A percentile compares a stretch with the other conserved stretches of the same genome.
Conservation (phyloP, 768 basidiomycete species). For the Podaxis sp. region DNA sequence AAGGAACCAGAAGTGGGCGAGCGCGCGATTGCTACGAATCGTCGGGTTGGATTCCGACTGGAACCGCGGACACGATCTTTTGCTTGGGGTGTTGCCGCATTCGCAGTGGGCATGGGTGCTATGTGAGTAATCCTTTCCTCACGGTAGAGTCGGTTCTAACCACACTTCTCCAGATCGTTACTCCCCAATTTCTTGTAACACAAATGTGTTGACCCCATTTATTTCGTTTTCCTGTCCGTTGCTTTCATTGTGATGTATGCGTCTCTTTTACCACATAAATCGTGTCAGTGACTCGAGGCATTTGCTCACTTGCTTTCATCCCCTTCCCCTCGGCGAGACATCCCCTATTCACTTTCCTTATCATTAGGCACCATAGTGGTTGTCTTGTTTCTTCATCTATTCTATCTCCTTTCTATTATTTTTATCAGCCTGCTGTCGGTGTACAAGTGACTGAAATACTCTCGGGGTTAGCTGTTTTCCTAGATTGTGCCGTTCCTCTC, state of each 20-base stretch:
- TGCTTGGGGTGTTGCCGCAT: constrained; percentile 83
- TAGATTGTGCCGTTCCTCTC: not conserved
- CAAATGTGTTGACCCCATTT: constrained; percentile 12
- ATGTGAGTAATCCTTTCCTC: constrained; percentile 51
- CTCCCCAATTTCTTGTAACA: constrained; percentile 61
- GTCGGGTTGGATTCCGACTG: constrained; percentile 54
- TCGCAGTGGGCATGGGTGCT: constrained; percentile 80
- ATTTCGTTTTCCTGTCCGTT: constrained; percentile 15
- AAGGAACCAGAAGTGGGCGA: constrained; percentile 66
- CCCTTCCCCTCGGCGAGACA: constrained; percentile 19
- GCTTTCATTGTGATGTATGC: constrained; percentile 6
- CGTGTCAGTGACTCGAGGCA: not conserved
- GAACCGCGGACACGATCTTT: constrained; percentile 71
- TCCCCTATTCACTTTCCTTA: constrained; percentile 10
- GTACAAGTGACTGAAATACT: constrained; percentile 2
- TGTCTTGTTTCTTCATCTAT: constrained; percentile 7
- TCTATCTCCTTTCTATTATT: constrained; percentile 10
- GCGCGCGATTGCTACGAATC: constrained; percentile 54
- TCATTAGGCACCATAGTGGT: not conserved
- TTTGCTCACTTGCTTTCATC: not conserved
- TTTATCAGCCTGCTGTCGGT: constrained; percentile 11
- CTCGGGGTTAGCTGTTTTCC: constrained; percentile 11
- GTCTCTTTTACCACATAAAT: constrained; percentile 1
- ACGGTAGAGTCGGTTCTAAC: not conserved
- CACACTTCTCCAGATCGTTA: constrained; percentile 40